Conservation (phyloP, 306 rosid genomes). For the Acacia acuminata region DNA sequence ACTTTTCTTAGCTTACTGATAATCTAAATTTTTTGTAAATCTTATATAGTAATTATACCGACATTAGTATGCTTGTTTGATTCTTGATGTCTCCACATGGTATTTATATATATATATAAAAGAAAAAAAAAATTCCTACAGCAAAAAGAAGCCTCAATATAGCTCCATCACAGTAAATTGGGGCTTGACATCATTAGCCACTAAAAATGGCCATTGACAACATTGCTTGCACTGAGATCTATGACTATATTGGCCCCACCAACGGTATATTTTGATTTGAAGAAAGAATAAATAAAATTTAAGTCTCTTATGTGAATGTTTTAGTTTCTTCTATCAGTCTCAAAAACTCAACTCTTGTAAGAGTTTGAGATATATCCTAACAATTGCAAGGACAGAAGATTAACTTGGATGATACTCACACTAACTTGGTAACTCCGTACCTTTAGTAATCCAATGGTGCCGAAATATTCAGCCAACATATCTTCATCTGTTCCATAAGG, state of each 20-base stretch:
- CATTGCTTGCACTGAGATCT: neutral
- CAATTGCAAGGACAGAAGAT: neutral
- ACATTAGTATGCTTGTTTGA: neutral
- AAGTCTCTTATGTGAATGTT: neutral
- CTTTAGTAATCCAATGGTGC: conserved; percentile 91
- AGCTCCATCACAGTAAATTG: neutral
- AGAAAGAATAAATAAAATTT: neutral
- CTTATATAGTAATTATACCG: neutral
- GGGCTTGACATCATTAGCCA: neutral
- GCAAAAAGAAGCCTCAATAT: neutral
- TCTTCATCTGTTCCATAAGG: conserved; percentile 85
- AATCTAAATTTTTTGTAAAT: neutral
- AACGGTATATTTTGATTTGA: neutral
- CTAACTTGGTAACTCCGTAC: conserved; percentile 45
- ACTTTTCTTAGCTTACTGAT: neutral
- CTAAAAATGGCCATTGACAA: neutral
- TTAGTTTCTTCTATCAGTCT: neutral
- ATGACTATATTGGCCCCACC: neutral
- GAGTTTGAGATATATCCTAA: neutral
- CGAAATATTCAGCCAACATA: conserved; percentile 90
- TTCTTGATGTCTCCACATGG: neutral
- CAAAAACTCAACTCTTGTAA: neutral
- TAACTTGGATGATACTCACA: conserved; percentile 19
- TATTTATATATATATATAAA: neutral
- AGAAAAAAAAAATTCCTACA: too few relatives aligned